A percentile compares a stretch with the other conserved stretches of the same genome.
These are phyloP conservation scores for Rhodotorula sp. DNA, from an alignment of 1,284 basidiomycete species.

Conservation along the genomic window DNA sequence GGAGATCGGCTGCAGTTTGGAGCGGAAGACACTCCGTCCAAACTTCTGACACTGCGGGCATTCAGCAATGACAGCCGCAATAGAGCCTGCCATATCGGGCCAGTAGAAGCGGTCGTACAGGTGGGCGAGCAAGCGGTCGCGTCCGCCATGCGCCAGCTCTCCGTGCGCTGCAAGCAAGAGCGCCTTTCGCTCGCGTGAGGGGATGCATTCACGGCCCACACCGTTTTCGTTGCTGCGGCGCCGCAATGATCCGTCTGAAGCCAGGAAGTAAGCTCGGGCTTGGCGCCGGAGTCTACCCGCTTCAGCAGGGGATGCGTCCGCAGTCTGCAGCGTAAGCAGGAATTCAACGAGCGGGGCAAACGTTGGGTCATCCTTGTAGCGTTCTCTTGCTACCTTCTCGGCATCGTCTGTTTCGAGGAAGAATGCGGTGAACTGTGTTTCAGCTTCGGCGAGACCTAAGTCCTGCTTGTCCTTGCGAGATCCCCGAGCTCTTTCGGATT, in stretches of 20 bases:
- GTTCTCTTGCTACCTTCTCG: not conserved
- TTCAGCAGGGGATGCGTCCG: not conserved
- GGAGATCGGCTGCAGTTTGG: not conserved
- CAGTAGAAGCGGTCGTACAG: constrained; percentile 1
- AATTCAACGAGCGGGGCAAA: not conserved
- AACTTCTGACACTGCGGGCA: not conserved
- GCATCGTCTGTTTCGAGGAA: not conserved
- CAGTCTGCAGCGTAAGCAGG: not conserved
- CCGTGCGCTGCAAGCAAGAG: not conserved
- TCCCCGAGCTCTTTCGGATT: not conserved
- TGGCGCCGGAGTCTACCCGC: not conserved
- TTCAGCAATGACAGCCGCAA: not conserved
- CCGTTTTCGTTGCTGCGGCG: not conserved
- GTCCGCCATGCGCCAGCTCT: not conserved
- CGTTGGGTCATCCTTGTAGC: not conserved
- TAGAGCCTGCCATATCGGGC: not conserved
- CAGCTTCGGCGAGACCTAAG: not conserved
- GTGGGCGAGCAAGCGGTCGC: not conserved
- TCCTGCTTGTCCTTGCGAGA: not conserved
- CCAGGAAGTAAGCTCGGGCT: not conserved
- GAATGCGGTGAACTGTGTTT: not conserved
- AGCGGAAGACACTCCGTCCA: not conserved
- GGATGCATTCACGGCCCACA: not conserved
- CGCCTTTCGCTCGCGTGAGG: not conserved
- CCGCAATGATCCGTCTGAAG: not conserved